A percentile compares a stretch with the other conserved stretches of the same genome.
Conservation (phyloP, 306 rosid species). For the Erythrophleum fordii region DNA sequence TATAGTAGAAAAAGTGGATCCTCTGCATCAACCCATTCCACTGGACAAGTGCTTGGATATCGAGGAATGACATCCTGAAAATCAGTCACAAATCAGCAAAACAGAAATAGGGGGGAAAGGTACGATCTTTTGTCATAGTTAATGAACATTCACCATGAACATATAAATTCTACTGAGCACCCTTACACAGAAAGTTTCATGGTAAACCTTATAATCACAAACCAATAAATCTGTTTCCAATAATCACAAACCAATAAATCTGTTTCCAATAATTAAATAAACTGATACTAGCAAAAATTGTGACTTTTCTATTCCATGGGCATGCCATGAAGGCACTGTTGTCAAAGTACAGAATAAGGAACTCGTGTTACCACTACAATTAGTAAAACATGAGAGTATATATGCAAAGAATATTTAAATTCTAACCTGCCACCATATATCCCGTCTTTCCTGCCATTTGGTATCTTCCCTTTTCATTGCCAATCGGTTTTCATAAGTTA, state of each 20-base stretch:
- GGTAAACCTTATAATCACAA: constrained; percentile 28
- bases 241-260: constrained; percentile 13
- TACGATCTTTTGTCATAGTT: constrained; percentile 19
- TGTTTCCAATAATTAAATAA: constrained; percentile 25
- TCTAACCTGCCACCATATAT: constrained; percentile 99
- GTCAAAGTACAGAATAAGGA: constrained; percentile 14
- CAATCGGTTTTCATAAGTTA: constrained; percentile 68
- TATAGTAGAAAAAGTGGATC: constrained; percentile 95
- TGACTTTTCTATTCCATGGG: constrained; percentile 5
- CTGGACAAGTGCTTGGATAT: constrained; percentile 81
- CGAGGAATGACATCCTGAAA: constrained; percentile 77
- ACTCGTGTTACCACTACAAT: constrained; percentile 23
- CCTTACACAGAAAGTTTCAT: constrained; percentile 8
- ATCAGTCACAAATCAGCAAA: constrained; percentile 33
- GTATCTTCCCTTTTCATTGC: constrained; percentile 78
- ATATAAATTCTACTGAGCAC: constrained; percentile 29
- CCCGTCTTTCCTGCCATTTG: constrained; percentile 82
- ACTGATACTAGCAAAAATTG: constrained; percentile 7
- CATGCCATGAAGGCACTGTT: constrained; percentile 22
- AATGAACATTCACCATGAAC: constrained; percentile 29
- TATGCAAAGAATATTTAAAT: constrained; percentile 19
- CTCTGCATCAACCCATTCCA: constrained; percentile 99
- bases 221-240: constrained; percentile 22
- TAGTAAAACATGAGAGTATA: constrained; percentile 7
- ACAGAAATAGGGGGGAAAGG: not conserved